These are phyloP conservation scores for Coemansia sp. DNA, from an alignment of 192 early-diverging fungal genomes.

Conservation along the genomic window DNA sequence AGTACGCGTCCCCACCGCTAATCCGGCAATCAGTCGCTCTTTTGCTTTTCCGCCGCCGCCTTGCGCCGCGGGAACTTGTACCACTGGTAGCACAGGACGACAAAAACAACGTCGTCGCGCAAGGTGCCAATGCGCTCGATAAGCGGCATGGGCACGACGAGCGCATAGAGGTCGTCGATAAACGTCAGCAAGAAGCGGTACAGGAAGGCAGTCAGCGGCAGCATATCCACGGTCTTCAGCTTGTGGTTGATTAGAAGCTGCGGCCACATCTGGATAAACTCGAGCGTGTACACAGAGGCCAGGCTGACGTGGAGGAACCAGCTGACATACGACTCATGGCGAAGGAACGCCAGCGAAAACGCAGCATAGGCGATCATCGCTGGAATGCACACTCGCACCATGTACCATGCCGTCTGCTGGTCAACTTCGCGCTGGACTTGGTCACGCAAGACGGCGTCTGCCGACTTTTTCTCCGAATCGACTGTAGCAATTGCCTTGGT, in stretches of 20 bases:
- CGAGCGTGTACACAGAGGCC: constrained; percentile 56
- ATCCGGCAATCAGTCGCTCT: constrained; percentile 12
- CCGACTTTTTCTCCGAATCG: neutral
- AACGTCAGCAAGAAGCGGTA: constrained; percentile 58
- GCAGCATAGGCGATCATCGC: constrained; percentile 50
- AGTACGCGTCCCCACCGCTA: neutral
- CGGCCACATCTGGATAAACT: constrained; percentile 60
- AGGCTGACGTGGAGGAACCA: constrained; percentile 55
- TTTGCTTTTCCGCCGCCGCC: constrained; percentile 14
- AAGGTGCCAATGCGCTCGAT: constrained; percentile 58
- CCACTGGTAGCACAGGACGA: constrained; percentile 58
- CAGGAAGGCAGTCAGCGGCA: constrained; percentile 57
- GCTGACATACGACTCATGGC: constrained; percentile 54
- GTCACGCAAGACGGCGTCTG: constrained; percentile 7
- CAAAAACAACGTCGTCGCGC: constrained; percentile 57
- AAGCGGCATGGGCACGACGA: constrained; percentile 60
- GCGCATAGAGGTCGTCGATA: constrained; percentile 60
- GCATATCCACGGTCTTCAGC: constrained; percentile 56
- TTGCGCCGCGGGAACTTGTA: constrained; percentile 46
- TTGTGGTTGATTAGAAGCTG: constrained; percentile 62
- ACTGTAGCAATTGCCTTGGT: neutral
- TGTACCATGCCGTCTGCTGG: constrained; percentile 53
- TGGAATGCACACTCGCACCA: constrained; percentile 48
- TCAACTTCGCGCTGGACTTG: constrained; percentile 50
- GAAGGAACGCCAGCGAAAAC: constrained; percentile 51